Conservation (phyloP, 148 eudicot species). For the Talinum fruticosum region DNA sequence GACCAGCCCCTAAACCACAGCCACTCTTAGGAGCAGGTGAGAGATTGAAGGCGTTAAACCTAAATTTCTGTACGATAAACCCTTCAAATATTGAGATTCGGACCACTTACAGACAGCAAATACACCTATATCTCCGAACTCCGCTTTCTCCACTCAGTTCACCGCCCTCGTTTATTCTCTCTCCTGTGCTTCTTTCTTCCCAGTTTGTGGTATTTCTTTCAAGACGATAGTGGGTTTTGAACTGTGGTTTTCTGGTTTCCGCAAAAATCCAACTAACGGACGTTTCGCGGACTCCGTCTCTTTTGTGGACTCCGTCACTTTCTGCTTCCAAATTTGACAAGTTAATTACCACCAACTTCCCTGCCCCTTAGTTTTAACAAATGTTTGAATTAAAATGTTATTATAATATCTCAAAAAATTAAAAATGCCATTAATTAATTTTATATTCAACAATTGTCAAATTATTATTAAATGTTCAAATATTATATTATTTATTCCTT, state of each 20-base stretch:
- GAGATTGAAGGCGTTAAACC: neutral
- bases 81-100: neutral
- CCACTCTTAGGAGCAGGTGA: neutral
- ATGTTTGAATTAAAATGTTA: too few species aligned
- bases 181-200: neutral
- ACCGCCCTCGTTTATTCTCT: neutral
- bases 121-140: too few species aligned
- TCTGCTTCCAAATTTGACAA: neutral
- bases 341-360: neutral
- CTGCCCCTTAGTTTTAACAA: neutral
- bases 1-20: neutral
- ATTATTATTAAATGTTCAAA: too few species aligned
- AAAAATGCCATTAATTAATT: too few species aligned
- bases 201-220: neutral
- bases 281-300: slow-evolving; percentile 8
- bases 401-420: too few species aligned
- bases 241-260: slow-evolving; percentile 12
- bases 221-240: slow-evolving; percentile 12
- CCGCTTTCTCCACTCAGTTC: neutral
- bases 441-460: too few species aligned
- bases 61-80: neutral
- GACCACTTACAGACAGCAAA: neutral
- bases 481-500: too few species aligned
- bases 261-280: slow-evolving; percentile 29
- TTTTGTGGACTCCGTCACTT: slow-evolving; percentile 11